Evolutionary conservation across 352 stramenopile genomes (phyloP), one percentile per base, ranked within the genome.

Genomic region (Globisporangium parvum): DNA sequence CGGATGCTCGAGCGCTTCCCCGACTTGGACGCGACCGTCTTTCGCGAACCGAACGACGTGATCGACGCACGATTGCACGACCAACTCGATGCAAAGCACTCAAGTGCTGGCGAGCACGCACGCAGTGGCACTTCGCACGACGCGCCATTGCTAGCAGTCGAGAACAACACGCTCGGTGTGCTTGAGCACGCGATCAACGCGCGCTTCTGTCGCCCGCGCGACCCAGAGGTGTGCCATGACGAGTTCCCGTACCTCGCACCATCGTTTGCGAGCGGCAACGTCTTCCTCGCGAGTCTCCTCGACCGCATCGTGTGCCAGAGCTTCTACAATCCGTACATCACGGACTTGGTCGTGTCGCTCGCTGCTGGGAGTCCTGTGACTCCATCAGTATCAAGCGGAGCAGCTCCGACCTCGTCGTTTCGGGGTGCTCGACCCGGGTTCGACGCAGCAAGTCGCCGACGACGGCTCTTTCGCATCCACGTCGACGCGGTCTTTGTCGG

Each of bases 261-360:
- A 11, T 68, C 75, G 2, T 87, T 83, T 48, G 80, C 80, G 9
- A 63, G 70, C 3, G 77, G 80, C 15, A 71, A 66, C 14, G 65
- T 88, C 20, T 73, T 91, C 42, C 37, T 91, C 8, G 76, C 62
- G 0, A 85, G 65, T 39, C 60, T 84, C 11, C 53, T 91, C 15
- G 80, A 91, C 60, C 71, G 77, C 20, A 74, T 87, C 47, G 55
- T 87, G 12, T 91, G 78, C 44, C 80, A 91, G 47, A 71, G 74
- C n/a, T 91, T 91, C 47, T 91, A 83, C 62, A 91, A 91, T 23
- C 80, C 80, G 12, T 91, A 88, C 57, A 83, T 88, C 31, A 83
- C 71, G 5, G 77, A 88, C 28, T 58, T 88, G 8, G 61, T 88
- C 20, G 62, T 77, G 48, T 64, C 73, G 3, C 59, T 91, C 15